Evolutionary conservation across 164 flowering plant species (phyloP).

Genomic region (Piper betle): DNA sequence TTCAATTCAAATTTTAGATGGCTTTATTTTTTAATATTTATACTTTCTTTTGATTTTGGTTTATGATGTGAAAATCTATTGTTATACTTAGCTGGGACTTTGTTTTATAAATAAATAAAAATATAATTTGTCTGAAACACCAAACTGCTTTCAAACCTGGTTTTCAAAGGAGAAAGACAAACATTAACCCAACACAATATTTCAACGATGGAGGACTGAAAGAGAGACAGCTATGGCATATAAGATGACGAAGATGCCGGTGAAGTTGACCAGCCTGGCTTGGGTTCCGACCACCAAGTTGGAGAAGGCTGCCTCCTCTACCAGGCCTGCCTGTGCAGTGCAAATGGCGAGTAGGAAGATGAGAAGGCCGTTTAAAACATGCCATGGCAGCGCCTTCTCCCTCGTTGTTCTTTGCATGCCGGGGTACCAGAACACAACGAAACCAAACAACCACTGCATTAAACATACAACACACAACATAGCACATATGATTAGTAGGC

Average conservation of each 20-base stretch:
- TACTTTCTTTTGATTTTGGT: too few relatives aligned
- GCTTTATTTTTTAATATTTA: too few relatives aligned
- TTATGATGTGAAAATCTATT: too few relatives aligned
- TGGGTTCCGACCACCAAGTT: slow-evolving; percentile 6
- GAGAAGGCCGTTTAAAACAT: slow-evolving; percentile 28
- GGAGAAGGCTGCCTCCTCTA: slow-evolving; percentile 26
- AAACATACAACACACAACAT: neutral
- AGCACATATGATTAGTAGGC: neutral
- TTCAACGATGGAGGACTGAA: slow-evolving; percentile 2
- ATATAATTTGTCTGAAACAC: too few relatives aligned
- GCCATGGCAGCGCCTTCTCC: slow-evolving; percentile 4
- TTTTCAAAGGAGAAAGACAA: too few relatives aligned
- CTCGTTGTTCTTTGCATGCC: neutral
- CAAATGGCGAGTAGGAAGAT: slow-evolving; percentile 50
- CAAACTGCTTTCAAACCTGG: too few relatives aligned
- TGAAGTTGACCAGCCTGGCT: slow-evolving; percentile 36
- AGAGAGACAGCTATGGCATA: slow-evolving; percentile 22
- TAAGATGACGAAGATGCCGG: slow-evolving; percentile 47
- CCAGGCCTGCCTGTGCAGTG: slow-evolving; percentile 50
- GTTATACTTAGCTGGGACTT: too few relatives aligned
- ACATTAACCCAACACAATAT: too few relatives aligned
- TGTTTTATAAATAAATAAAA: too few relatives aligned
- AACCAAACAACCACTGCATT: slow-evolving; percentile 14
- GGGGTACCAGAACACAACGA: slow-evolving; percentile 7
- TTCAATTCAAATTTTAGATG: too few relatives aligned